Evolutionary conservation across 148 eudicot species (phyloP), one percentile per base, ranked within the genome.

Genomic region (Chenopodium suecicum): DNA sequence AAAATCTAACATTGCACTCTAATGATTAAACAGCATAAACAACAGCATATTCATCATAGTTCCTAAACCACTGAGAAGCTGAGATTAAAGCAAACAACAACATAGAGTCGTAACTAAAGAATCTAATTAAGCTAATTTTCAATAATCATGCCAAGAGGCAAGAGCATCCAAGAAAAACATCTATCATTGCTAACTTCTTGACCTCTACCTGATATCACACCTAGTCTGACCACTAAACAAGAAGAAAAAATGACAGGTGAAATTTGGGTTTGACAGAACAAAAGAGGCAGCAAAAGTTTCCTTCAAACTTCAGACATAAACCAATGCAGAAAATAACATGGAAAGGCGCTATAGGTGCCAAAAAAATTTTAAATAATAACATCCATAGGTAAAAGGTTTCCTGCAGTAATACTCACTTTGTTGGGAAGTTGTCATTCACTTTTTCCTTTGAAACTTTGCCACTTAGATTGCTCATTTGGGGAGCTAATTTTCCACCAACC

Each of bases 371-470:
- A 58, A 4, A 50, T 2, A 58, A 58, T 12, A 65, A n/a, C 6
- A 65, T n/a, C 27, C 69, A 65, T 25, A 14, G 25, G 69, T 25
- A 65, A n/a, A 5, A 5, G 7, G 4, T 19, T 58, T 58, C 5
- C n/a, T 3, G 22, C 63, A 58, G 19, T 58, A 71, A 56, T 80
- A 81, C 97, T 88, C 86, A 93, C 94, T 79, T 86, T 66, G 20
- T 20, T 68, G 82, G 70, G 70, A 75, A 88, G 44, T 84, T 87
- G 78, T 92, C 89, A 75, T 88, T 92, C 44, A 76, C 89, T 90
- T 87, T 90, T 70, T 88, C 86, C 80, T 81, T 90, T 81, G 79
- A 82, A 74, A 84, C 85, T 77, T 89, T 84, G 86, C 84, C 82
- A 63, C 88, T 86, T 66, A 77, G 80, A 83, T 82, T 81, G 86